Evolutionary conservation across 1,139 yeast genomes (phyloP), one percentile per base, ranked within the genome.

Genomic region (Eremothecium coryli): DNA sequence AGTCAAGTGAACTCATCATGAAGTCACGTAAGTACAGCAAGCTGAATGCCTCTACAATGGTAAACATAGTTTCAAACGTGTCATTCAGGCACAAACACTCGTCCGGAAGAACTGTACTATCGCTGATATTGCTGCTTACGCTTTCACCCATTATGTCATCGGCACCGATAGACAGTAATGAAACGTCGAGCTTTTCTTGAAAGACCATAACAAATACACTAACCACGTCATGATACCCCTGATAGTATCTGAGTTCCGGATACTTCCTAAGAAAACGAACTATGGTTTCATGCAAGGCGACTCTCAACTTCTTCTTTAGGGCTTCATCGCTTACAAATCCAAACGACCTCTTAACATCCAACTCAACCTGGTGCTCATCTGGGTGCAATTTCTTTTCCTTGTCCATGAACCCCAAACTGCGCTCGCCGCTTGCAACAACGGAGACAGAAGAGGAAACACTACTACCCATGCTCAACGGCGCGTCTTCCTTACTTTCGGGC

Each of bases 221-320:
- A 2, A 86, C 88, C 23, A 88, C 65, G 51, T 90, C 97, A 58
- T 90, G 97, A 53, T 71, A 85, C 0, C 98, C 98, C 58, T 90
- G 98, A 54, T 85, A 90, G 56, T 90, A 90, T 39, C 73, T 65
- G 29, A 88, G 62, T 7, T 58, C 49, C 0, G 88, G 88, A 46
- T 79, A 65, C 21, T 66, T 66, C 21, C 85, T 58, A 16, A 90
- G 62, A 2, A 85, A 64, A 17, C 66, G 62, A 9, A 70, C 58
- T 6, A 86, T 71, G 20, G 82, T 48, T 10, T 58, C 58, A 8
- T 60, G 58, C 24, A 84, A 61, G 16, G 68, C 50, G 5, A 53
- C 54, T 44, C 73, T 69, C 38, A 66, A 45, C 3, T 29, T 38
- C 3, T 21, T 21, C 21, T 41, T 46, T 26, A 38, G 41, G n/a